A percentile compares a stretch with the other conserved stretches of the same genome.
phyloP scores from a whole-genome alignment of 805 yeast genomes.

The Citeromyces matritensis region DNA sequence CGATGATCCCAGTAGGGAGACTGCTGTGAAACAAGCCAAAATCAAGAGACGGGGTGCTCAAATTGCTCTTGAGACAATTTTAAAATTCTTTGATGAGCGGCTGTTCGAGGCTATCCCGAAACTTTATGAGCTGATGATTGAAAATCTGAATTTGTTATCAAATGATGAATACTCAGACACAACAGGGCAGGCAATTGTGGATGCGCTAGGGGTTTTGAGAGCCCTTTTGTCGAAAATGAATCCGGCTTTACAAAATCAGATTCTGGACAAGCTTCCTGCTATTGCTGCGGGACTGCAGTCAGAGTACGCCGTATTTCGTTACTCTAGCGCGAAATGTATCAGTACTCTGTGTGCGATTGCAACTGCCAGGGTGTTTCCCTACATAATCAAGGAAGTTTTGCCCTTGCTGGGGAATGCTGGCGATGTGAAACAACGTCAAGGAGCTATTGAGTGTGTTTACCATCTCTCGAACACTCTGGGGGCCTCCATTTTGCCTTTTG shows the following conservation, averaged over 20 bases:
- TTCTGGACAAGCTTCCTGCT: constrained; percentile 37
- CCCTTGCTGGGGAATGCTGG: constrained; percentile 75
- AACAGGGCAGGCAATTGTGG: constrained; percentile 70
- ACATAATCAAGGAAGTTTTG: constrained; percentile 59
- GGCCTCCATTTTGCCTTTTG: constrained; percentile 78
- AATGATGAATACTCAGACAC: constrained; percentile 21
- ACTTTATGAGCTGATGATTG: constrained; percentile 47
- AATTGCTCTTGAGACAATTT: constrained; percentile 45
- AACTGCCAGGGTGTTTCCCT: constrained; percentile 62
- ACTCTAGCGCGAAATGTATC: constrained; percentile 80
- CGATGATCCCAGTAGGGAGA: constrained; percentile 44
- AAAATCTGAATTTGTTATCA: constrained; percentile 28
- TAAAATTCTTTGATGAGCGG: constrained; percentile 32
- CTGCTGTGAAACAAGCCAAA: constrained; percentile 56
- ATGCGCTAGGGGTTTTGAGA: constrained; percentile 69
- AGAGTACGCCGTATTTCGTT: constrained; percentile 69
- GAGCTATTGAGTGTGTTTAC: constrained; percentile 83
- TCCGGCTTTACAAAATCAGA: constrained; percentile 26
- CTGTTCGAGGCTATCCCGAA: constrained; percentile 54
- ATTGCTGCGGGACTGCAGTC: constrained; percentile 44
- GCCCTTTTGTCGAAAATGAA: constrained; percentile 56
- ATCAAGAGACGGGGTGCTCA: constrained; percentile 80
- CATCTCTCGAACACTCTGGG: constrained; percentile 83
- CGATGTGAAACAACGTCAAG: constrained; percentile 63
- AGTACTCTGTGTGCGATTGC: constrained; percentile 61